Conservation (phyloP, 2,329 filamentous ascomycete species). For the Cladophialophora bantiana region DNA sequence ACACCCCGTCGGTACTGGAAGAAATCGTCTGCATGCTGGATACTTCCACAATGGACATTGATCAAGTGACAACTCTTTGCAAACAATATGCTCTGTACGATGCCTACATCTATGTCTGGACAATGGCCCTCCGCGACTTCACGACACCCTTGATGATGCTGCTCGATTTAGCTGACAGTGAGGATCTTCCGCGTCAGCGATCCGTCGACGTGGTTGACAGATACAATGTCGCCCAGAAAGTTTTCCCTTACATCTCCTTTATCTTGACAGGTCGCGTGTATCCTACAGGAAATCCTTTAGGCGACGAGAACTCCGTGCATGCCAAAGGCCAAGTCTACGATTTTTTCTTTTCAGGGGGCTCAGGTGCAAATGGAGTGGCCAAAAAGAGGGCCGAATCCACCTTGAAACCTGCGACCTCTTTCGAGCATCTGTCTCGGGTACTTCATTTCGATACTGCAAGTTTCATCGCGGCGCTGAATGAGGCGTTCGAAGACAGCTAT, state of each 20-base stretch:
- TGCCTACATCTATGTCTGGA: slow-evolving; percentile 96
- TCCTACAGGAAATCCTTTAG: slow-evolving; percentile 78
- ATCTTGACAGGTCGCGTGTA: slow-evolving; percentile 89
- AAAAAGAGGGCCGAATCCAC: slow-evolving; percentile 2
- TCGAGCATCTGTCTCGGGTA: slow-evolving; percentile 83
- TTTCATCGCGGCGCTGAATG: slow-evolving; percentile 93
- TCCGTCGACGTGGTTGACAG: slow-evolving; percentile 14
- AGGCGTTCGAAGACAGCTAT: slow-evolving; percentile 95
- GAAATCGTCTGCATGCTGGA: slow-evolving; percentile 95
- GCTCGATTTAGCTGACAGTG: slow-evolving; percentile 24
- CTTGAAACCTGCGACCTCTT: slow-evolving; percentile 67
- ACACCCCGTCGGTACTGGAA: slow-evolving; percentile 79
- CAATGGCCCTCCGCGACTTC: slow-evolving; percentile 85
- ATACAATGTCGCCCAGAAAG: slow-evolving; percentile 72
- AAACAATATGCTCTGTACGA: slow-evolving; percentile 93
- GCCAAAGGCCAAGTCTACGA: slow-evolving; percentile 91
- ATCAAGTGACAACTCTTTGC: slow-evolving; percentile 88
- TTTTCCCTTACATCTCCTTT: slow-evolving; percentile 95
- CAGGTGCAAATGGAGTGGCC: slow-evolving; percentile 52
- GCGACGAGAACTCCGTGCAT: slow-evolving; percentile 72
- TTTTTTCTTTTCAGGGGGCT: slow-evolving; percentile 86
- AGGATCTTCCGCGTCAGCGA: not conserved
- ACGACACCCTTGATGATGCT: slow-evolving; percentile 89
- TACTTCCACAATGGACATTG: slow-evolving; percentile 88
- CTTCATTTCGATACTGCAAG: slow-evolving; percentile 88